Evolutionary conservation across 2,329 filamentous ascomycete species (phyloP).

Genomic region (Septoria linicola): DNA sequence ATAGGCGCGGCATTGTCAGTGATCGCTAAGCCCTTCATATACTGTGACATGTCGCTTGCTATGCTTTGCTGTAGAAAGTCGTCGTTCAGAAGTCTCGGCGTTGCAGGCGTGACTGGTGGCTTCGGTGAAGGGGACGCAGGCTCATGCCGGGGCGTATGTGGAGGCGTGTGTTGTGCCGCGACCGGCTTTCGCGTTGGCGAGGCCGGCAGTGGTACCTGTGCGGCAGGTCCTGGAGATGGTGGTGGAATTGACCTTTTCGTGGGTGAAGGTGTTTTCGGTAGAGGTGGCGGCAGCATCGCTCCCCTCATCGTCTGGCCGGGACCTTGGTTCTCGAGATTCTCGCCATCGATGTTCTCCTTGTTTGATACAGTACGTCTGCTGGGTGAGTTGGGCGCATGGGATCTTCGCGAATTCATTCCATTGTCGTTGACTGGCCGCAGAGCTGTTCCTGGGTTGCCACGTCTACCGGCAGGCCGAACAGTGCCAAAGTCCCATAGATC

Average conservation of each 20-base stretch:
- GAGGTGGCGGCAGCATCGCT: constrained; percentile 39
- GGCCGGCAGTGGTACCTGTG: constrained; percentile 47
- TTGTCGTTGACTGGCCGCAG: constrained; percentile 76
- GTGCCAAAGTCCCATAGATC: constrained; percentile 99
- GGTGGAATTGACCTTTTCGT: constrained; percentile 39
- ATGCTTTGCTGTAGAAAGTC: constrained; percentile 52
- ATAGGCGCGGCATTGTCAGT: constrained; percentile 35
- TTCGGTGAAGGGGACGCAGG: constrained; percentile 34
- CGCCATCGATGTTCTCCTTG: constrained; percentile 37
- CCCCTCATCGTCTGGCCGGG: constrained; percentile 20
- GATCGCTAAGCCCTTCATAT: constrained; percentile 39
- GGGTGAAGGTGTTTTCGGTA: constrained; percentile 44
- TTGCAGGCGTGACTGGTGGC: constrained; percentile 36
- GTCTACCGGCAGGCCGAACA: constrained; percentile 68
- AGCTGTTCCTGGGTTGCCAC: constrained; percentile 59
- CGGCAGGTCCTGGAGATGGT: constrained; percentile 43
- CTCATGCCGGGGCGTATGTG: constrained; percentile 33
- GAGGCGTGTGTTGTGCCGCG: constrained; percentile 36
- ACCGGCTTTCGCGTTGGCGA: constrained; percentile 47
- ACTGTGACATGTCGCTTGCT: constrained; percentile 44
- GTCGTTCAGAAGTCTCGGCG: constrained; percentile 41
- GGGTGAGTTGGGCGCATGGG: constrained; percentile 43
- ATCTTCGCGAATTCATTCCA: constrained; percentile 69
- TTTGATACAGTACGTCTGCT: constrained; percentile 35
- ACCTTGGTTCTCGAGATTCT: constrained; percentile 38